Evolutionary conservation across 139 green algal species (phyloP), one percentile per base, ranked within the genome.

Genomic region (Spirogloea muscicola): DNA sequence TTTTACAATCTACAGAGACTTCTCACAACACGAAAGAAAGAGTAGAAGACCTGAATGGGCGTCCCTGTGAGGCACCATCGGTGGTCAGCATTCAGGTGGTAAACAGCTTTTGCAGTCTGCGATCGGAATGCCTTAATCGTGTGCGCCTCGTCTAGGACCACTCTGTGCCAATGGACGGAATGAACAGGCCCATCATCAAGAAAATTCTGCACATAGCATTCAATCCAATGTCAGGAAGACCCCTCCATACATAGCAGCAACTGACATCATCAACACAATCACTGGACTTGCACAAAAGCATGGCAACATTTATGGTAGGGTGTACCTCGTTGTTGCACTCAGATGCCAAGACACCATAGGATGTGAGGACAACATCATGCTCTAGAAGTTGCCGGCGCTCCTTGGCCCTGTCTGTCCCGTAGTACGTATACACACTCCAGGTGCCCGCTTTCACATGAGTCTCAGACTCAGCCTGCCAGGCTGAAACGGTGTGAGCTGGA

Each of bases 111-210:
- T 0, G 89, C 85, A 0, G 80, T 87, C 36, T 90, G 75, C 0
- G 91, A 97, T 43, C 67, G 72, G 1, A 81, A 39, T 73, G 94
- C 94, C 84, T 97, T 97, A 77, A 87, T 97, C 75, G 58, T 83
- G 70, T 98, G 93, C 2, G 90, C 92, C 83, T 98, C 93, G 76
- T 98, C 93, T 34, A 97, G 77, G 31, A 98, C 88, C 52, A 96
- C 88, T 10, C 86, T 51, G 41, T 44, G 36, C 82, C 82, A 87
- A 3, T 59, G 39, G n/a, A 70, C 6, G 13, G 65, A 74, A 76
- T 74, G 65, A 25, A 68, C 9, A 4, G 65, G 9, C 4, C 65
- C 65, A 7, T 75, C 27, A 5, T 75, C 52, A 5, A 74, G 13
- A 46, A 48, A 74, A 39, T 74, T 70, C 65, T 74, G 34, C 34